Percentiles rank a stretch among this genome's conserved stretches.
Evolutionary conservation across 108 stramenopile genomes (phyloP).

Genomic region (Pseudonitzschia pungens): DNA sequence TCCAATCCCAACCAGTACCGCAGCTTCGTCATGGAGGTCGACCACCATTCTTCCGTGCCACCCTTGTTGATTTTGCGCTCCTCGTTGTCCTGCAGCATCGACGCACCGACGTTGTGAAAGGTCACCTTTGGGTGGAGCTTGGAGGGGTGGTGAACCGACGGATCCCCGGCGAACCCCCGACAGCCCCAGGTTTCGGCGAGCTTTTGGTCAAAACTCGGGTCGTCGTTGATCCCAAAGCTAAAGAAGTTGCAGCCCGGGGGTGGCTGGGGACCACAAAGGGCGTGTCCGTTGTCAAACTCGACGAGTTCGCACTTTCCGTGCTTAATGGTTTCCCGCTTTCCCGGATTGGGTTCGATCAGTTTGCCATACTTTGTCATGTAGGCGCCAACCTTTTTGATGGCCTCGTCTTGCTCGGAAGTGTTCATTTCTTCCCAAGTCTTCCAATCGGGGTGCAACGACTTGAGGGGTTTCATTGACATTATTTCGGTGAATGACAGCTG

Average conservation of each 20-base stretch:
- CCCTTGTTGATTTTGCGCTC: constrained; percentile 44
- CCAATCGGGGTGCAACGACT: constrained; percentile 25
- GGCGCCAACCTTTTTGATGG: constrained; percentile 26
- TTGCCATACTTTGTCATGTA: constrained; percentile 47
- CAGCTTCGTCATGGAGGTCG: constrained; percentile 43
- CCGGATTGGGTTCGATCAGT: constrained; percentile 21
- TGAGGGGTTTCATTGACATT: no score
- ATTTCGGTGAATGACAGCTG: no score
- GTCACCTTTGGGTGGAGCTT: constrained; percentile 55
- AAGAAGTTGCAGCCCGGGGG: constrained; percentile 43
- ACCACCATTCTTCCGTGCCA: constrained; percentile 51
- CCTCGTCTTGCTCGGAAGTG: constrained; percentile 35
- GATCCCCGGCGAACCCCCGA: constrained; percentile 67
- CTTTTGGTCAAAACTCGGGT: constrained; percentile 49
- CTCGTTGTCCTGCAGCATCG: constrained; percentile 51
- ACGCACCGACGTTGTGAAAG: constrained; percentile 61
- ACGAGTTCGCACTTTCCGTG: constrained; percentile 19
- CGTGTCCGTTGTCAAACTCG: constrained; percentile 35
- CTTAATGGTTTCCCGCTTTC: constrained; percentile 1
- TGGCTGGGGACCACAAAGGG: constrained; percentile 54
- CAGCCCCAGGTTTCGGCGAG: constrained; percentile 56
- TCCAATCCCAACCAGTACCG: constrained; percentile 41
- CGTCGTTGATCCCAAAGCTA: constrained; percentile 65
- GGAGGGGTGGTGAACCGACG: constrained; percentile 58
- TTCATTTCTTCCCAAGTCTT: constrained; percentile 61